Conservation (phyloP, 2,329 filamentous ascomycete genomes). For the Scedosporium apiospermum region DNA sequence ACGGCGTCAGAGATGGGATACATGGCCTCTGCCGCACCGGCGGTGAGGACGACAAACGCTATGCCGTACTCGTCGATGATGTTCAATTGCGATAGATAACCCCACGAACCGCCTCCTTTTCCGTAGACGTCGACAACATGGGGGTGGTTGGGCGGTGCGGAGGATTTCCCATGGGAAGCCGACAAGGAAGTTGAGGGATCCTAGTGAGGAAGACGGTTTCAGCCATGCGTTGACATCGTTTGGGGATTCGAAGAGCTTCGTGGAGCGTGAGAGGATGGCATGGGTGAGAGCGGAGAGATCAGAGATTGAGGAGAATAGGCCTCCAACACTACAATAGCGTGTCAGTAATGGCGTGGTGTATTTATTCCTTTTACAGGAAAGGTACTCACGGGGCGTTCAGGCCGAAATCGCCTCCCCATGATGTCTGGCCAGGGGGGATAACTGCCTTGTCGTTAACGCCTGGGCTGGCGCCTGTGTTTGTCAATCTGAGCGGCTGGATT, state of each 20-base stretch:
- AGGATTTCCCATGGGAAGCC: conserved; percentile 29
- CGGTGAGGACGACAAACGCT: conserved; percentile 20
- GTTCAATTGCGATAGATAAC: conserved; percentile 24
- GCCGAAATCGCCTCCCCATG: conserved; percentile 24
- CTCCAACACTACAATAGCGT: conserved; percentile 17
- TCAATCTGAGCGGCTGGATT: conserved; percentile 11
- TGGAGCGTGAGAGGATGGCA: conserved; percentile 17
- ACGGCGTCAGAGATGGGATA: conserved; percentile 17
- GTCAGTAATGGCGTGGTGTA: background rate
- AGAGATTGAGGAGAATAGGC: conserved; percentile 22
- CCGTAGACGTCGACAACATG: conserved; percentile 22
- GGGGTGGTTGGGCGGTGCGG: conserved; percentile 15
- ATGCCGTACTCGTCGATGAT: conserved; percentile 26
- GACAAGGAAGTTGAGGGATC: conserved; percentile 19
- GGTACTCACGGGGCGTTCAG: conserved; percentile 19
- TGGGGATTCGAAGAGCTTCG: conserved; percentile 15
- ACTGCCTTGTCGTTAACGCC: conserved; percentile 20
- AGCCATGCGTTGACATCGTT: conserved; percentile 20
- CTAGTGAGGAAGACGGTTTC: conserved; percentile 22
- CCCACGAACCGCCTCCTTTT: conserved; percentile 24
- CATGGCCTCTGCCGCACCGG: conserved; percentile 19
- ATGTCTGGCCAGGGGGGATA: conserved; percentile 21
- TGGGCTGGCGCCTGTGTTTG: conserved; percentile 16
- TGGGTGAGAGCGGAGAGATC: conserved; percentile 20
- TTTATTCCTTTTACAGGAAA: background rate